Conservation (phyloP, 225 moss, liverwort and hornwort species). For the Asterella californica region DNA sequence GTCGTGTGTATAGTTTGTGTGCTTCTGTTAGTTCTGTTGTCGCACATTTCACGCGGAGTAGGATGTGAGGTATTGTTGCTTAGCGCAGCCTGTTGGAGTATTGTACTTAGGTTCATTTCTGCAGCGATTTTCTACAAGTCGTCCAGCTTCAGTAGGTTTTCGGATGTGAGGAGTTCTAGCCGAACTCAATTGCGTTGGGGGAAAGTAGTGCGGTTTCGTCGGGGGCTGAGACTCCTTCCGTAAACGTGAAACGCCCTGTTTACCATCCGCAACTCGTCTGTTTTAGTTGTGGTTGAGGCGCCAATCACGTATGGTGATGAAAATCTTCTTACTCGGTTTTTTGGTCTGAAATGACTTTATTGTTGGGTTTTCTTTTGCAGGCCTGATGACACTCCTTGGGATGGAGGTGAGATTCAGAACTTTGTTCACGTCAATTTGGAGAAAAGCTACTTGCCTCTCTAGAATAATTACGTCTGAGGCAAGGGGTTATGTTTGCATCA, state of each 20-base stretch:
- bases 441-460: not conserved
- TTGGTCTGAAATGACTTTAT: not conserved
- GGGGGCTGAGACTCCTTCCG: not conserved
- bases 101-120: not conserved
- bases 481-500: not conserved
- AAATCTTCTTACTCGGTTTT: not conserved
- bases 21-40: not conserved
- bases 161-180: not conserved
- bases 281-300: not conserved
- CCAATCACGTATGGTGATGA: not conserved
- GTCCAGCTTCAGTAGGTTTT: not conserved
- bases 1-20: not conserved
- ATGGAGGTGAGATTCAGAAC: constrained; percentile 68
- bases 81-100: not conserved
- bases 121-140: not conserved
- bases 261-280: not conserved
- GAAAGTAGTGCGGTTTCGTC: not conserved
- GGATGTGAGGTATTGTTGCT: no score
- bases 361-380: constrained; percentile 47
- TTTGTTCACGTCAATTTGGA: not conserved
- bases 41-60: not conserved
- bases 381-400: constrained; percentile 99
- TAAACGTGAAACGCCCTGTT: not conserved
- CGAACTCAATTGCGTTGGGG: not conserved
- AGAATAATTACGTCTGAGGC: not conserved